A percentile compares a stretch with the other conserved stretches of the same genome.
These are phyloP conservation scores for Hypsizygus ulmarius DNA, from an alignment of 1,284 basidiomycete genomes.

Conservation along the genomic window DNA sequence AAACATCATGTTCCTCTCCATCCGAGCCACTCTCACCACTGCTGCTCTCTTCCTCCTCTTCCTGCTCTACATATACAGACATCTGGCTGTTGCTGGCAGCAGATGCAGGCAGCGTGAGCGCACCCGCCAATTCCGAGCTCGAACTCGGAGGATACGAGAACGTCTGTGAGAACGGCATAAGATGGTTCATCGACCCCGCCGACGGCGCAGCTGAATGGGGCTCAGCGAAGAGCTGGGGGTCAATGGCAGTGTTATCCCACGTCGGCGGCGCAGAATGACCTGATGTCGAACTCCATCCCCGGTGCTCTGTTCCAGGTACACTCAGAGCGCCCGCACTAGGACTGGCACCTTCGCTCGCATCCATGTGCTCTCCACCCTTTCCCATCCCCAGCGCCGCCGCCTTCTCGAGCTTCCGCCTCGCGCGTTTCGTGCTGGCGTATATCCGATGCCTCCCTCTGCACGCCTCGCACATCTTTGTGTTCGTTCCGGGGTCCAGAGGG, in stretches of 20 bases:
- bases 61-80: neutral
- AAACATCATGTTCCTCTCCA: neutral
- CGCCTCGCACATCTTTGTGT: constrained; percentile 51
- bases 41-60: neutral
- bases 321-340: neutral
- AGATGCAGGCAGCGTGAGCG: constrained; percentile 29
- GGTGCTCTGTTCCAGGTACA: constrained; percentile 6
- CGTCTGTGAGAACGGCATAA: constrained; percentile 1
- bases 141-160: constrained; percentile 14
- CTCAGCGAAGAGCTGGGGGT: constrained; percentile 32
- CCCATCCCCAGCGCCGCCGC: constrained; percentile 30
- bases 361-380: neutral
- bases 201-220: constrained; percentile 1
- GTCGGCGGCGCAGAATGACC: constrained; percentile 25
- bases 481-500: constrained; percentile 16
- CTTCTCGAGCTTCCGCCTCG: constrained; percentile 52
- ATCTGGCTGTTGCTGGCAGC: neutral
- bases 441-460: constrained; percentile 50
- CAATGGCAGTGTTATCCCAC: constrained; percentile 26
- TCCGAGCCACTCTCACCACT: neutral
- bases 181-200: neutral
- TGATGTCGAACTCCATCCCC: constrained; percentile 9
- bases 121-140: constrained; percentile 41
- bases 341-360: neutral
- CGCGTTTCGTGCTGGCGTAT: constrained; percentile 52